Percentiles rank a stretch among this genome's conserved stretches.
Conservation (phyloP, 2,329 filamentous ascomycete genomes). For the Ambrosiella xylebori region DNA sequence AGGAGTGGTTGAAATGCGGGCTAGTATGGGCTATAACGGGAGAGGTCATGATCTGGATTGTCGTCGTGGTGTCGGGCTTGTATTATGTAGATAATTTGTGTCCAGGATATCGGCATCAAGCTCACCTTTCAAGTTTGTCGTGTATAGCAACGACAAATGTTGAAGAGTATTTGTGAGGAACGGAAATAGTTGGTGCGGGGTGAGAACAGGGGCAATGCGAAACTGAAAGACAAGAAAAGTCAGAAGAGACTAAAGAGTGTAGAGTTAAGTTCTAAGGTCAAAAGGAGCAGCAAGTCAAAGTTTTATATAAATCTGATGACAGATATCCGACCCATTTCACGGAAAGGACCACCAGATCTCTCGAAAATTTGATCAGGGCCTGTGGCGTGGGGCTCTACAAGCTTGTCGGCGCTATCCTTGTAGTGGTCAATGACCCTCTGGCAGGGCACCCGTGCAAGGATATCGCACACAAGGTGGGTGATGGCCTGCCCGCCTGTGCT, state of each 20-base stretch:
- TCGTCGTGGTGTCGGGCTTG: background rate
- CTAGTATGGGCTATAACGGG: too few relatives aligned
- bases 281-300: slow-evolving; percentile 10
- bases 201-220: background rate
- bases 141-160: background rate
- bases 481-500: background rate
- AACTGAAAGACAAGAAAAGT: background rate
- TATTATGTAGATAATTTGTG: background rate
- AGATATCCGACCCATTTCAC: background rate
- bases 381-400: slow-evolving; percentile 12
- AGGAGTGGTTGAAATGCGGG: background rate
- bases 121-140: background rate
- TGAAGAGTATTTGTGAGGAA: background rate
- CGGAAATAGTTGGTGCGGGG: background rate
- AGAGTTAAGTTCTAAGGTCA: background rate
- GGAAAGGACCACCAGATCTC: background rate
- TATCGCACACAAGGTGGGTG: background rate
- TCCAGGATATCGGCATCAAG: background rate
- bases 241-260: background rate
- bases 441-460: background rate
- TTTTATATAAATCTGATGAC: slow-evolving; percentile 11
- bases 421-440: background rate
- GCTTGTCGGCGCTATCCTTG: background rate
- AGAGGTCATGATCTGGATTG: too few relatives aligned
- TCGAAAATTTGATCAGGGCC: slow-evolving; percentile 12